Conservation (phyloP, 2,329 filamentous ascomycete species). For the Elsinoe australis region DNA sequence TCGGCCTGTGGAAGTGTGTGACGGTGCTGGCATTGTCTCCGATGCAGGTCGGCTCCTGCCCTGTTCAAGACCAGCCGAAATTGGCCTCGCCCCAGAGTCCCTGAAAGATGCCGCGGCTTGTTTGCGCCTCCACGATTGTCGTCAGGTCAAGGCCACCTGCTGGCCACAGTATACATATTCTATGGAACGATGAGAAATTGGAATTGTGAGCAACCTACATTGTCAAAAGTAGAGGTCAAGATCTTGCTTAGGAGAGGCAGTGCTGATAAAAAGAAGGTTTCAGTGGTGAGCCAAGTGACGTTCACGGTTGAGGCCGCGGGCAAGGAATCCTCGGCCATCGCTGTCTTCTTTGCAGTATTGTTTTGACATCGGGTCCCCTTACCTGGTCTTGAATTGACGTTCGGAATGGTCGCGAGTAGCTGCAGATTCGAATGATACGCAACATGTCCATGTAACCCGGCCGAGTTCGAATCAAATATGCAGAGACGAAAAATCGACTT, state of each 20-base stretch:
- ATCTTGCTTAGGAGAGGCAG: constrained; percentile 1
- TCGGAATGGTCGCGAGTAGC: no score
- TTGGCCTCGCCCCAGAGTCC: neutral
- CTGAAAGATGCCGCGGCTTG: constrained; percentile 7
- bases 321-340: constrained; percentile 6
- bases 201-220: neutral
- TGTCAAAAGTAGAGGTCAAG: neutral
- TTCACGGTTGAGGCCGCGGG: constrained; percentile 9
- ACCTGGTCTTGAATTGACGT: neutral
- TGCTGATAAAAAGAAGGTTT: constrained; percentile 12
- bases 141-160: neutral
- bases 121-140: constrained; percentile 1
- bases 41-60: no score
- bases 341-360: neutral
- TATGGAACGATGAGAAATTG: neutral
- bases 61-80: constrained; percentile 3
- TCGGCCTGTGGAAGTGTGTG: neutral
- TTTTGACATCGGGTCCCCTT: neutral
- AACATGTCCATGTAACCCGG: no score
- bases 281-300: constrained; percentile 2
- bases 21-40: constrained; percentile 2
- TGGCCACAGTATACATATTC: neutral
- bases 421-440: neutral
- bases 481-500: no score
- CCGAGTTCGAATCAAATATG: no score